Evolutionary conservation across 257 asterid species (phyloP), one percentile per base, ranked within the genome.

Genomic region (Misopates orontium): DNA sequence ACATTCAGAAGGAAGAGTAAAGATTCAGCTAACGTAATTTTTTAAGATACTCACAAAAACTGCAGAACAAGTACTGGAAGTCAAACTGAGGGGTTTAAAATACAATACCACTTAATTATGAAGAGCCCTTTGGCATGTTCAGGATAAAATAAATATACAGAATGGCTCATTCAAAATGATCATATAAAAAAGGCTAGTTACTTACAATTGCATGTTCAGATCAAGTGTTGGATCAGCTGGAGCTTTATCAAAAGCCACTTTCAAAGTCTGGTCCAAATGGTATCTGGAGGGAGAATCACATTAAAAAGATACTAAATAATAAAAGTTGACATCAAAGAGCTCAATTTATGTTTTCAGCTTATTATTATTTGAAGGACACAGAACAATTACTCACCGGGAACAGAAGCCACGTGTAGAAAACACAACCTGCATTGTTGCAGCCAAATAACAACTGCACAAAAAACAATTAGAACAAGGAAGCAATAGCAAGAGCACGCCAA

Each of bases 211-310:
- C 76, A 81, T 80, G 77, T 94, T 94, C 72, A 94, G 83, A 78
- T 94, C 99, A 19, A 94, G 89, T 24, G 92, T 87, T 48, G 99
- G 97, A 85, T 94, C 99, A 18, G 99, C 85, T 22, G 92, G 95
- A 72, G 99, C 97, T 44, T 73, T 72, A 69, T 72, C 82, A 77
- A 87, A 94, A 63, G 96, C 96, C 59, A 42, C 78, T 71, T 79
- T 86, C 90, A 90, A 79, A 69, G 72, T 72, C 74, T 88, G 96
- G 48, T 82, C 77, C 66, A 40, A 18, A 70, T 71, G 85, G 80
- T 90, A 94, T 77, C 99, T 94, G 67, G 48, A 69, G 59, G 58
- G 32, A 80, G 47, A 74, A 60, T 19, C 50, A 61, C 44, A 56
- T 19, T 0, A 25, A 24, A 32, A 67, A 23, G 51, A 19, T 21